Base-by-base conservation (phyloP, 164 flowering plant species). In the Chimonanthus praecox region DNA sequence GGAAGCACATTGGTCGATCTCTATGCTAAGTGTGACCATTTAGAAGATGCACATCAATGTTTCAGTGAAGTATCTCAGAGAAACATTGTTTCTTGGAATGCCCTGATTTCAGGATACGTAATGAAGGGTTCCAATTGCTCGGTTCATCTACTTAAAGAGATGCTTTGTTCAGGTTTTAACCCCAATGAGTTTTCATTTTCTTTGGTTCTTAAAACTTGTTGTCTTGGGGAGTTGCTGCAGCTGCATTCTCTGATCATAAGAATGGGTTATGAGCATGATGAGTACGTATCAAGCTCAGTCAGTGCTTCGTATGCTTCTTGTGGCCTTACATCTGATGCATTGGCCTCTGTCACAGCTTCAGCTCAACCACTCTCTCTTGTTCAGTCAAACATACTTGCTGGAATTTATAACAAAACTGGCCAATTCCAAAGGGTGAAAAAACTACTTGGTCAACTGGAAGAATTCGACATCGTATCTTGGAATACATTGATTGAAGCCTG, bases 401-500 rank as follows among this genome's bases (percentile, higher is more conserved):
- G 89, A 72, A 65, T 66, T 67, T 73, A 73, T 67, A 67, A 67
- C 11, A 51, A n/a, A 73, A 67, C 69, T 58, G 75, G 71, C 43
- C 70, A 44, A 58, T 67, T 50, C 4, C n/a, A 45, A 58, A 49
- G 44, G n/a, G 7, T 64, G 3, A 51, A 51, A 68, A 21, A 51
- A 15, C 15, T 73, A 47, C 85, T 86, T 75, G 80, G 85, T 74
- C 49, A 65, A 48, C 74, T 89, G 73, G 84, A 88, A 73, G 85
- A 86, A 75, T 97, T 89, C 6, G 92, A 92, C 58, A 62, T 70
- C 64, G 79, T 92, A 11, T 90, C 98, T n/a, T 90, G 90, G 92
- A 94, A 91, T 78, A 86, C 85, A 73, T 74, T 87, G 71, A 84
- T 91, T 77, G 88, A 87, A 62, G 91, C 98, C 75, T 91, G 95